Base-by-base conservation (phyloP, 2,329 filamentous ascomycete species). In the Penicillium decumbens region DNA sequence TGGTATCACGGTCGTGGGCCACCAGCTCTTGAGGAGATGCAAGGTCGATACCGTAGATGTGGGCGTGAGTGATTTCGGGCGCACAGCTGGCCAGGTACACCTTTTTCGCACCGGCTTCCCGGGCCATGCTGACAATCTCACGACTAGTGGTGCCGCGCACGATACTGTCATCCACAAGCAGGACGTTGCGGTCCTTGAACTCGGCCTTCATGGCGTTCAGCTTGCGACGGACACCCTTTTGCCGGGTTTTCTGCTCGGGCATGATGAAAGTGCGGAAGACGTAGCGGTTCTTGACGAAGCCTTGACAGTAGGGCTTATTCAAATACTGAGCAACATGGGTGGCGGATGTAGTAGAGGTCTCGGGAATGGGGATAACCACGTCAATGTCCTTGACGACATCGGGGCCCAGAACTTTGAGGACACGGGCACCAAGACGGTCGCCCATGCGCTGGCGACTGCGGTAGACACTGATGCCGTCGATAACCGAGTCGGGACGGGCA, bases 141-240 rank as follows among this genome's bases (percentile, higher is more conserved):
- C 84, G 77, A 52, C 82, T 86, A 1, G 89, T 95, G 0, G 88
- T 95, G 43, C 90, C 91, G 32, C 91, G 82, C 4, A 95, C 91
- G 51, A 95, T 89, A 60, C 84, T 89, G 72, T 96, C 92, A 60
- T 96, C 92, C 1, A 96, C 88, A 0, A 97, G 75, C 9, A 90
- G 77, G 6, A 97, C 87, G 51, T 85, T 87, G 61, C 87, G 85
- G 58, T 81, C 88, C 49, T 84, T 77, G 71, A 96, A 96, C 66
- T 96, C 90, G 32, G 85, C 83, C 24, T 84, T 82, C 71, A 96
- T 95, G 18, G 91, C 83, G 53, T 88, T 92, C 33, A 97, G 79
- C 74, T 97, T 97, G 42, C 91, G 82, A 3, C 92, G 85, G 8
- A 97, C 89, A 58, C 89, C 87, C 72, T 92, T 92, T 63, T 93